Evolutionary conservation across 495 filamentous ascomycete genomes (phyloP).

Genomic region (Penicillium diatomitis): DNA sequence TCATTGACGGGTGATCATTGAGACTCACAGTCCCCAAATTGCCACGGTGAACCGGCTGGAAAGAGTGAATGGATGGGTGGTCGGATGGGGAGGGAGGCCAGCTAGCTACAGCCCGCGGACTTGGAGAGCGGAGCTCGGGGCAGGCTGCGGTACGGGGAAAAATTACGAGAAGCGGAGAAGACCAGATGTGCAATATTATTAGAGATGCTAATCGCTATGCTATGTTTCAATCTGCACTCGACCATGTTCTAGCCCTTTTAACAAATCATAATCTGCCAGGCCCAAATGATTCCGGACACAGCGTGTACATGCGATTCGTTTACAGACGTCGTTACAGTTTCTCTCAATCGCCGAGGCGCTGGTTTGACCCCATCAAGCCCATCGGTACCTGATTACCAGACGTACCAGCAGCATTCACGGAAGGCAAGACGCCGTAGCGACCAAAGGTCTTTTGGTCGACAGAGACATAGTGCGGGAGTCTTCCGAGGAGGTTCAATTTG

Average conservation of each 20-base stretch:
- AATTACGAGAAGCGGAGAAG: constrained; percentile 16
- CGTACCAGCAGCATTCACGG: constrained; percentile 31
- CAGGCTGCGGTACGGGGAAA: constrained; percentile 14
- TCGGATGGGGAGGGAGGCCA: constrained; percentile 3
- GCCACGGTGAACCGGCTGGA: constrained; percentile 1
- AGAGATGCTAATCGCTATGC: constrained; percentile 18
- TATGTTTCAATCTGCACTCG: constrained; percentile 13
- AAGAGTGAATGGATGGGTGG: constrained; percentile 1
- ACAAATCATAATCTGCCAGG: too few species aligned
- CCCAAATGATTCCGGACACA: too few species aligned
- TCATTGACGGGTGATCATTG: constrained; percentile 25
- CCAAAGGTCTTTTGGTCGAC: constrained; percentile 95
- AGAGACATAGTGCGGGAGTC: constrained; percentile 80
- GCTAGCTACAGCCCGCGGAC: background rate
- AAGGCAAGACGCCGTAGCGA: constrained; percentile 81
- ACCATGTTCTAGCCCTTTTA: constrained; percentile 2
- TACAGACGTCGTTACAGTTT: too few species aligned
- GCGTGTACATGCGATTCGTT: too few species aligned
- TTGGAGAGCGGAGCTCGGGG: constrained; percentile 10
- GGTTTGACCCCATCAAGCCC: constrained; percentile 49
- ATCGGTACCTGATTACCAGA: constrained; percentile 39
- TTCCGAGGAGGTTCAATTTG: constrained; percentile 71
- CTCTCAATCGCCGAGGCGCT: constrained; percentile 54
- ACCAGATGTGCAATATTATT: constrained; percentile 19
- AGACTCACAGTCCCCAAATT: constrained; percentile 10